These are phyloP conservation scores for Hyaloperonospora arabidopsidis DNA, from an alignment of 352 stramenopile species.

Conservation along the genomic window DNA sequence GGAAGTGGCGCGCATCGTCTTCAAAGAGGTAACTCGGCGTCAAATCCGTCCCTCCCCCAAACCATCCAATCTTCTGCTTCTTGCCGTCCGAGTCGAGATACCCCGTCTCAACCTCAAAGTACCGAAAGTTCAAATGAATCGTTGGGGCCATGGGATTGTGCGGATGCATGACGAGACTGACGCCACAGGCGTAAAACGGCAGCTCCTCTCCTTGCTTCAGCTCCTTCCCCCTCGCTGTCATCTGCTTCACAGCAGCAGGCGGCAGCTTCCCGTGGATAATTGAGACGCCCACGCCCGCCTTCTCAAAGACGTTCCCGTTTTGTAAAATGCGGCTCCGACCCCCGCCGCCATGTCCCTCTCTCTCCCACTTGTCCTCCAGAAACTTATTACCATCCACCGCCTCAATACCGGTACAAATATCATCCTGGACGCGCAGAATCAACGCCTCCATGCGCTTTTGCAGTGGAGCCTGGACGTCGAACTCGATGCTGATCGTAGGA, in stretches of 20 bases:
- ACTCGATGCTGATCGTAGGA: conserved; percentile 62
- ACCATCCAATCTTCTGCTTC: conserved; percentile 86
- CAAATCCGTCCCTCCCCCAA: conserved; percentile 95
- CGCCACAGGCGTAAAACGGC: conserved; percentile 93
- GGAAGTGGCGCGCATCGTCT: conserved; percentile 95
- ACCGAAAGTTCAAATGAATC: conserved; percentile 97
- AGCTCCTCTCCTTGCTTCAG: conserved; percentile 69
- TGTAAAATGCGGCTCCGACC: conserved; percentile 92
- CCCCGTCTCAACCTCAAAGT: conserved; percentile 93
- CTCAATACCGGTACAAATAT: conserved; percentile 84
- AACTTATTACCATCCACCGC: conserved; percentile 93
- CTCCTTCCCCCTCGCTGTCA: conserved; percentile 70
- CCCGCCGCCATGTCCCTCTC: conserved; percentile 89
- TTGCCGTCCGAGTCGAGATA: conserved; percentile 73
- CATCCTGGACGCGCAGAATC: conserved; percentile 74
- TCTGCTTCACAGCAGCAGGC: conserved; percentile 75
- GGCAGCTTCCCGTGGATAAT: conserved; percentile 96
- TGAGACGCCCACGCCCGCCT: conserved; percentile 95
- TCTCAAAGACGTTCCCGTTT: conserved; percentile 95
- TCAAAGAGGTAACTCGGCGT: conserved; percentile 95
- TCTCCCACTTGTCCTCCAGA: conserved; percentile 91
- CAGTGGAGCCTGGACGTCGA: conserved; percentile 59
- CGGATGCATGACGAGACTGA: conserved; percentile 97
- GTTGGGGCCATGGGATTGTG: conserved; percentile 91
- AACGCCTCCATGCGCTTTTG: conserved; percentile 75